Evolutionary conservation across 1,284 basidiomycete genomes (phyloP).

Genomic region (Rhodotorula sp.): DNA sequence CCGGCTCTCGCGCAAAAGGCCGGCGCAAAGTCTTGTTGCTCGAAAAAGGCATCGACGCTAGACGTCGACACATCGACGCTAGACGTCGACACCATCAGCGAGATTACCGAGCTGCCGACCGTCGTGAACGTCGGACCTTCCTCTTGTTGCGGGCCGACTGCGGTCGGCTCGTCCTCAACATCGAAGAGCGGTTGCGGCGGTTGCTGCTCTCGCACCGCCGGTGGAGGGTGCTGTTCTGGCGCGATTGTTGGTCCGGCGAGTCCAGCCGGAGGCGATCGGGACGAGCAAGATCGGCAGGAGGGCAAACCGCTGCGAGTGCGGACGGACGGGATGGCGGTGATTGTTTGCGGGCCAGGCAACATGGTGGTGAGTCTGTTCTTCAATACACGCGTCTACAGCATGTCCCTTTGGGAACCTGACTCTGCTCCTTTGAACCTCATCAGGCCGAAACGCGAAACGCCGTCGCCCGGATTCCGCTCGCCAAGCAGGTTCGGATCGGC

Average conservation of each 20-base stretch:
- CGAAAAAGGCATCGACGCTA: no score
- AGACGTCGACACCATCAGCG: no score
- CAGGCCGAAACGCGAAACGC: conserved; percentile 27
- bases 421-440: not conserved
- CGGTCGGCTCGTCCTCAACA: not conserved
- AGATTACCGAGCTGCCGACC: not conserved
- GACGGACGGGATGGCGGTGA: conserved; percentile 21
- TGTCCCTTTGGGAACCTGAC: not conserved
- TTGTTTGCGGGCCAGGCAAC: conserved; percentile 25
- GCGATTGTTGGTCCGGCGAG: not conserved
- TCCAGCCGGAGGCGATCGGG: not conserved
- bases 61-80: no score
- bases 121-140: not conserved
- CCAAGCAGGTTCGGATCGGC: conserved; percentile 31
- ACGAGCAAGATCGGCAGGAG: conserved; percentile 3
- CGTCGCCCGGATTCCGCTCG: conserved; percentile 26
- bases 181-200: not conserved
- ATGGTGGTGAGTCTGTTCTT: conserved; percentile 24
- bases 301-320: conserved; percentile 11
- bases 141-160: not conserved
- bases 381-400: no score
- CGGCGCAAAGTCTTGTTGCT: no score
- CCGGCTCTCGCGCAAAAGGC: not conserved
- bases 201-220: conserved; percentile 15
- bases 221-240: conserved; percentile 18